Evolutionary conservation across 805 yeast species (phyloP).

Genomic region (Saccharomycopsis fibuligera): DNA sequence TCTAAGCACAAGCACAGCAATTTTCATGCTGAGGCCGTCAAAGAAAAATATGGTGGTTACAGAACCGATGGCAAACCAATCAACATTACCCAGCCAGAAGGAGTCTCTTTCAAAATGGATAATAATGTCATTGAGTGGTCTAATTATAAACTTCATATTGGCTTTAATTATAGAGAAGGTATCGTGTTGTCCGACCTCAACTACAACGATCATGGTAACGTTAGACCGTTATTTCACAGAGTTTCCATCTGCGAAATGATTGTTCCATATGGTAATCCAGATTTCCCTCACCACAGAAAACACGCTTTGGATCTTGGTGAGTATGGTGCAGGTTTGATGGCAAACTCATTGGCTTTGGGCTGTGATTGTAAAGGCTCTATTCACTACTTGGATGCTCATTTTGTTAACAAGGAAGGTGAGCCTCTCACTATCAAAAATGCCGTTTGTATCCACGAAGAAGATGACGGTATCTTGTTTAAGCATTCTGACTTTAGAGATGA

Average conservation of each 20-base stretch:
- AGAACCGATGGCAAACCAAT: slow-evolving; percentile 62
- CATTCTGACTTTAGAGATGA: slow-evolving; percentile 82
- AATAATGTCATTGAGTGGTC: slow-evolving; percentile 73
- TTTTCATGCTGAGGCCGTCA: slow-evolving; percentile 60
- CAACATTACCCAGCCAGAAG: slow-evolving; percentile 72
- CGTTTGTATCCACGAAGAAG: slow-evolving; percentile 81
- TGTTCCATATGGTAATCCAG: slow-evolving; percentile 79
- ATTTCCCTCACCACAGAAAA: slow-evolving; percentile 75
- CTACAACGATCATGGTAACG: slow-evolving; percentile 70
- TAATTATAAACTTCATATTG: slow-evolving; percentile 70
- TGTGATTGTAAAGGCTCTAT: slow-evolving; percentile 85
- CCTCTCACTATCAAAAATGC: slow-evolving; percentile 71
- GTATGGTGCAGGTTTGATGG: slow-evolving; percentile 82
- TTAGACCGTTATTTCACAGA: slow-evolving; percentile 71
- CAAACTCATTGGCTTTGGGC: slow-evolving; percentile 71
- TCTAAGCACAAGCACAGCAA: slow-evolving; percentile 63
- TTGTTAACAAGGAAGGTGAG: slow-evolving; percentile 60
- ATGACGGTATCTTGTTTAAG: slow-evolving; percentile 71
- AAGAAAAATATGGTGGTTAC: slow-evolving; percentile 55
- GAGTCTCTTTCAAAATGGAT: slow-evolving; percentile 68
- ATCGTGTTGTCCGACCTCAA: slow-evolving; percentile 68
- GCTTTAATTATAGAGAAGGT: slow-evolving; percentile 83
- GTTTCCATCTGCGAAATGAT: slow-evolving; percentile 76
- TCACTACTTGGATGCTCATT: slow-evolving; percentile 77
- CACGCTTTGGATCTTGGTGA: slow-evolving; percentile 86